Base-by-base conservation (phyloP, 1,139 yeast genomes). In the Hyphopichia pseudoburtonii region DNA sequence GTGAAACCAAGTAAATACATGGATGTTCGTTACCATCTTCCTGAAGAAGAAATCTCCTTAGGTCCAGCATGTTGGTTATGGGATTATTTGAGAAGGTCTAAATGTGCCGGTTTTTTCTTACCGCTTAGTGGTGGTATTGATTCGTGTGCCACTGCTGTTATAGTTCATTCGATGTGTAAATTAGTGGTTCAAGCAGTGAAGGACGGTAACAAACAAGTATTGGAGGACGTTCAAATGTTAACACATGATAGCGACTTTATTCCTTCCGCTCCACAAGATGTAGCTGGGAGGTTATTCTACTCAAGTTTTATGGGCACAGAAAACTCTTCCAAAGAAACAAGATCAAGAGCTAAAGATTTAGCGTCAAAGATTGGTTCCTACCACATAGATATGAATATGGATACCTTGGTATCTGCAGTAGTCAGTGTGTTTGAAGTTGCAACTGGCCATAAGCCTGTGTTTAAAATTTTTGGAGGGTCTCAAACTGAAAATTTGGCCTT, bases 61-160 rank as follows among this genome's bases (percentile, higher is more conserved):
- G 98, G 98, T 0, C 99, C 98, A 1, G 98, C 99, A 0, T 92
- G 98, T 59, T 92, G 99, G 99, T 63, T 92, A 46, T 92, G 99
- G 99, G 99, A 92, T 59, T 92, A 92, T 56, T 72, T 92, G 44
- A 76, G 99, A 56, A 78, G 98, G 48, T 87, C 95, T 46, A 78
- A 78, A 47, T 85, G 92, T 41, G 89, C 90, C 0, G 99, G 99
- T 0, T 92, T 75, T 57, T 94, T 92, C 62, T 70, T 92, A 34
- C 97, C 99, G 0, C 70, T 92, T 35, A 85, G 95, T 58, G 99
- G 99, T 16, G 99, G 99, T 34, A 90, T 94, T 44, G 99, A 92
- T 57, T 86, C 96, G 18, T 94, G 98, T 67, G 96, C 98, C 1
- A 94, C 98, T 1, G 94, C 97, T 0, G 86, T 86, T 15, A 89